phyloP scores from a whole-genome alignment of 2,329 filamentous ascomycete species.

The Sporothrix globosa region DNA sequence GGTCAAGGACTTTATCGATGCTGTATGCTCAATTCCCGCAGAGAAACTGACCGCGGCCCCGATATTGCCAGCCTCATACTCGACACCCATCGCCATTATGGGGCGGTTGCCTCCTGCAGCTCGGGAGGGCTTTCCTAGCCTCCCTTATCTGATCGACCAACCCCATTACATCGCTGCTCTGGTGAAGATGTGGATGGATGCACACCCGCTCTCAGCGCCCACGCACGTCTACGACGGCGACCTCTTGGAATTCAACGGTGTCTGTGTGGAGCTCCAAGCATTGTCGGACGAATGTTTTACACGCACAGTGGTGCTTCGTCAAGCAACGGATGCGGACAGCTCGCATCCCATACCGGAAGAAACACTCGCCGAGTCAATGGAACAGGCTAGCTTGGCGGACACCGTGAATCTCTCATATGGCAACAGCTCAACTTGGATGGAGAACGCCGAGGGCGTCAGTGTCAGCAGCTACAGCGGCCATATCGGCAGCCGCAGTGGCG shows the following conservation, averaged over 20 bases:
- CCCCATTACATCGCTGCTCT: conserved; percentile 82
- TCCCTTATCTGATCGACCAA: conserved; percentile 91
- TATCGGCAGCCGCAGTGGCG: not conserved
- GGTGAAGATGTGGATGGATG: conserved; percentile 77
- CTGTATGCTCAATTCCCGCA: conserved; percentile 79
- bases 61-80: conserved; percentile 79
- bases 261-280: conserved; percentile 56
- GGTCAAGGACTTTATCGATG: conserved; percentile 86
- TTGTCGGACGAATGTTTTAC: conserved; percentile 57
- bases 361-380: conserved; percentile 53
- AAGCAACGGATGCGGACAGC: conserved; percentile 41
- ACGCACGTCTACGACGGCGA: conserved; percentile 54
- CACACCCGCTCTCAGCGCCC: conserved; percentile 44
- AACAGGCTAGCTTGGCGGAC: conserved; percentile 49
- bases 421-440: conserved; percentile 36
- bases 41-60: conserved; percentile 60
- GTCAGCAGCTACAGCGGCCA: conserved; percentile 6
- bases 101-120: conserved; percentile 77
- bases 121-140: conserved; percentile 86
- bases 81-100: conserved; percentile 88
- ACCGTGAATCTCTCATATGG: conserved; percentile 46
- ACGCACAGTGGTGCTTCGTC: conserved; percentile 53
- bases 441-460: conserved; percentile 25
- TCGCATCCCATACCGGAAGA: conserved; percentile 38
- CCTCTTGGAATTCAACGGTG: conserved; percentile 55